Evolutionary conservation across 164 flowering plant species (phyloP).

Genomic region (Piper longum): DNA sequence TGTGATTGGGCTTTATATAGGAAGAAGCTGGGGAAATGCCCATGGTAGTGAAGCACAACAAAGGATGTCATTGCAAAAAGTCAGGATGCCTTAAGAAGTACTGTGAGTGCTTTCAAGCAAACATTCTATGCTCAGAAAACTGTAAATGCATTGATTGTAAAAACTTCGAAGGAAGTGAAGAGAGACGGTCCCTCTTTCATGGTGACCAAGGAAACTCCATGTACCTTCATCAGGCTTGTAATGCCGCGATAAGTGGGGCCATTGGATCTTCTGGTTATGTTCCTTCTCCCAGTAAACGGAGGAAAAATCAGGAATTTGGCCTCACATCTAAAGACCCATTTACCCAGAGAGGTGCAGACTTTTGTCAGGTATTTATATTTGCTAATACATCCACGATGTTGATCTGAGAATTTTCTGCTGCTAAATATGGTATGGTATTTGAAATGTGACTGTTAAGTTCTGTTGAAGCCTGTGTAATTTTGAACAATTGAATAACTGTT

Average conservation of each 20-base stretch:
- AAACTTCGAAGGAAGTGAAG: conserved; percentile 95
- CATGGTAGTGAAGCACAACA: conserved; percentile 73
- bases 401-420: too few species aligned
- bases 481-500: too few species aligned
- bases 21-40: conserved; percentile 58
- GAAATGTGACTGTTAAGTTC: too few species aligned
- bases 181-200: conserved; percentile 81
- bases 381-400: too few species aligned
- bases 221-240: conserved; percentile 87
- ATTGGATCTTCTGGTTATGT: conserved; percentile 88
- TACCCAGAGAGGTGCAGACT: conserved; percentile 33
- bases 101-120: conserved; percentile 97
- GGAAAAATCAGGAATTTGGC: conserved; percentile 65
- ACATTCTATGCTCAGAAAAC: conserved; percentile 89
- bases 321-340: conserved; percentile 40
- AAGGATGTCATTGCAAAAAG: conserved; percentile 97
- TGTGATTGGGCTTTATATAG: conserved; percentile 17
- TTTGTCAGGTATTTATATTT: conserved; percentile 46
- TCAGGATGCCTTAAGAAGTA: conserved; percentile 97
- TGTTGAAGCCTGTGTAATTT: too few species aligned
- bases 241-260: conserved; percentile 96
- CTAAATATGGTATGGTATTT: too few species aligned
- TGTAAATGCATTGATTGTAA: conserved; percentile 97
- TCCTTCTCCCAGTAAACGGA: conserved; percentile 54
- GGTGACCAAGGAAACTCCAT: conserved; percentile 58